phyloP scores from a whole-genome alignment of 495 filamentous ascomycete species.

The Hypomontagnella submonticulosa region DNA sequence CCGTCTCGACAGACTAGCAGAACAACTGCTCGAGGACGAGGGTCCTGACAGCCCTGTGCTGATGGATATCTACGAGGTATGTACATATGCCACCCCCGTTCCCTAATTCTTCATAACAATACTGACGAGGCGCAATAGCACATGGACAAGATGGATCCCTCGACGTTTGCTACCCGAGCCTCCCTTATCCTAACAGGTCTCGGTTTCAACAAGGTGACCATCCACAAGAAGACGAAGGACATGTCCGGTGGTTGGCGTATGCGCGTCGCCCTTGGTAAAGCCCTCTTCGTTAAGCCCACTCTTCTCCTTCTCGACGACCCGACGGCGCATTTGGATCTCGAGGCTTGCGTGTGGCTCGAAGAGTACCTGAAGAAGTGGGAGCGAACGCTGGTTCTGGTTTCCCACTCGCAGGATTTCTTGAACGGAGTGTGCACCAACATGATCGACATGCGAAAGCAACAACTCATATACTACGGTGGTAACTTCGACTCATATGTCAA shows the following conservation, averaged over 20 bases:
- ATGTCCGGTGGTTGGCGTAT: constrained; percentile 99
- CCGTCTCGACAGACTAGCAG: constrained; percentile 84
- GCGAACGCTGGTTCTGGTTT: constrained; percentile 95
- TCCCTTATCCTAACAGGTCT: constrained; percentile 98
- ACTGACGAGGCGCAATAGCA: constrained; percentile 66
- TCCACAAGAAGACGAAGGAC: constrained; percentile 99
- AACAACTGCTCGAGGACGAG: constrained; percentile 89
- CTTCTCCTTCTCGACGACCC: constrained; percentile 97
- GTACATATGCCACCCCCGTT: constrained; percentile 42
- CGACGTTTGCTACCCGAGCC: constrained; percentile 98
- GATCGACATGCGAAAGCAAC: constrained; percentile 94
- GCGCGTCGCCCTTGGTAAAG: constrained; percentile 97
- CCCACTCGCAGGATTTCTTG: constrained; percentile 97
- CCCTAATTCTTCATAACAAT: background rate
- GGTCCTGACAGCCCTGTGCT: constrained; percentile 92
- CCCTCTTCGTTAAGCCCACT: constrained; percentile 97
- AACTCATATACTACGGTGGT: constrained; percentile 98
- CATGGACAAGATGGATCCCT: constrained; percentile 99
- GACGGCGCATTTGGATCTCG: constrained; percentile 98
- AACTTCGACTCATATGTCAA: constrained; percentile 99
- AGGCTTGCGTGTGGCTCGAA: constrained; percentile 99
- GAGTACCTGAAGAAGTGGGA: constrained; percentile 99
- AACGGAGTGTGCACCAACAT: constrained; percentile 99
- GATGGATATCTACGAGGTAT: constrained; percentile 95
- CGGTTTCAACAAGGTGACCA: constrained; percentile 97